Evolutionary conservation across 192 early-diverging fungal species (phyloP).

Genomic region (Rhizoclosmatium sp.): DNA sequence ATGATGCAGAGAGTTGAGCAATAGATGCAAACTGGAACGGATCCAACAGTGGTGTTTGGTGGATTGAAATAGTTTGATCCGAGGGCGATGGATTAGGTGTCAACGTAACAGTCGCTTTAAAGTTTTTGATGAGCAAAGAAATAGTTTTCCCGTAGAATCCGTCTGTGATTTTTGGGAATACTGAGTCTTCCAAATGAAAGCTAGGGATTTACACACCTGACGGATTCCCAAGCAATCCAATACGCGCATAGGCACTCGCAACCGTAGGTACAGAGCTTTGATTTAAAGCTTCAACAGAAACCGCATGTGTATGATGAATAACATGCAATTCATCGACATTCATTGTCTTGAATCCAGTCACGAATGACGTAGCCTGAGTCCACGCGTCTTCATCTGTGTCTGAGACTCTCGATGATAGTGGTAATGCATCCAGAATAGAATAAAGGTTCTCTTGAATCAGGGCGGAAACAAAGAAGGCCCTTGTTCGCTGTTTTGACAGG

Average conservation of each 20-base stretch:
- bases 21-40: conserved; percentile 48
- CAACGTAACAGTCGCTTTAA: conserved; percentile 60
- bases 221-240: conserved; percentile 74
- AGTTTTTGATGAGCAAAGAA: conserved; percentile 68
- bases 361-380: not conserved
- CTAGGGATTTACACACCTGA: not conserved
- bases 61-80: conserved; percentile 53
- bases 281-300: not conserved
- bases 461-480: not conserved
- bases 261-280: conserved; percentile 39
- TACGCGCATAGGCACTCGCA: conserved; percentile 57
- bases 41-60: conserved; percentile 46
- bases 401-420: not conserved
- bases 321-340: not conserved
- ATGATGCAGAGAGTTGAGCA: conserved; percentile 35
- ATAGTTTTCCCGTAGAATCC: conserved; percentile 73
- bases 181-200: not conserved
- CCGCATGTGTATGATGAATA: not conserved
- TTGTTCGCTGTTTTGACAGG: not conserved
- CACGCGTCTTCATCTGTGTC: not conserved
- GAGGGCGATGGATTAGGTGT: conserved; percentile 51
- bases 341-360: not conserved
- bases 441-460: not conserved
- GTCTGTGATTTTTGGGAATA: conserved; percentile 45
- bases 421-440: not conserved